phyloP scores from a whole-genome alignment of 2,329 filamentous ascomycete genomes.

The Mycosphaerella sp. region DNA sequence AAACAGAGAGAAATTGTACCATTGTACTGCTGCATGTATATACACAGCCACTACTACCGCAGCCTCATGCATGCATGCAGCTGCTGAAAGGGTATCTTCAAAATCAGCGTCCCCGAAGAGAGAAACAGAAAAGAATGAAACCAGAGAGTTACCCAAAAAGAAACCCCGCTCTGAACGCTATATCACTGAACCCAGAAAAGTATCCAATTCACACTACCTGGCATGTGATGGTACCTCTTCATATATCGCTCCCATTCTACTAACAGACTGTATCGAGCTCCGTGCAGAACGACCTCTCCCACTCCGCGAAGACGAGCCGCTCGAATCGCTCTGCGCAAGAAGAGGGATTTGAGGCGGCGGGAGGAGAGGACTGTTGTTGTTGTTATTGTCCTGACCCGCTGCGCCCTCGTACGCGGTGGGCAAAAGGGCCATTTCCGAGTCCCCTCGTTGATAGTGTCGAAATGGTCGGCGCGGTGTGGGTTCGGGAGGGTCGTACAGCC shows the following conservation, averaged over 20 bases:
- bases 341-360: constrained; percentile 8
- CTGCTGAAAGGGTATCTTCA: neutral
- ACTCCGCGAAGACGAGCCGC: neutral
- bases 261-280: constrained; percentile 10
- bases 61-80: neutral
- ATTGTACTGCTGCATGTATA: neutral
- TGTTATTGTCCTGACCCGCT: constrained; percentile 6
- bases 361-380: constrained; percentile 7
- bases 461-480: constrained; percentile 17
- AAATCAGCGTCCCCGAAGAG: neutral
- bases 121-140: neutral
- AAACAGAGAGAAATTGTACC: neutral
- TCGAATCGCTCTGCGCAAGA: constrained; percentile 6
- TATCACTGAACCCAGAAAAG: neutral
- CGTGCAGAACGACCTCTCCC: constrained; percentile 9
- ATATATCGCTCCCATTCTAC: constrained; percentile 11
- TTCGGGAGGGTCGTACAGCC: constrained; percentile 22
- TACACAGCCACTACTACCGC: neutral
- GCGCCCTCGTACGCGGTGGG: constrained; percentile 1
- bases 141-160: neutral
- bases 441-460: neutral
- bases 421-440: neutral
- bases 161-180: constrained; percentile 15
- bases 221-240: constrained; percentile 8
- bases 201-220: neutral